These are phyloP conservation scores for Rhynchospora breviuscula DNA, from an alignment of 176 grass and related monocot genomes.

Conservation along the genomic window DNA sequence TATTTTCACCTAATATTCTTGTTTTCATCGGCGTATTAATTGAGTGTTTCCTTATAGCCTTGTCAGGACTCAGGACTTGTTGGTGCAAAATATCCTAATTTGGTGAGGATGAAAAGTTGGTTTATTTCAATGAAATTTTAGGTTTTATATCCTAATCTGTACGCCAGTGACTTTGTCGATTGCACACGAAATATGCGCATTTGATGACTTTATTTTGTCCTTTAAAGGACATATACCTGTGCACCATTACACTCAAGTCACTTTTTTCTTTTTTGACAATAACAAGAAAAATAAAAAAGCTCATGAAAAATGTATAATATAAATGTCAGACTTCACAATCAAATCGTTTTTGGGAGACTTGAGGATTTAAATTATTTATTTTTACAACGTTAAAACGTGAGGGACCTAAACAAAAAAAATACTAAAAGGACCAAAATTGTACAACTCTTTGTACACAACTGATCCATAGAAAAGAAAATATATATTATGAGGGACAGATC, in stretches of 20 bases:
- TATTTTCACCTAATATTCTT: not conserved
- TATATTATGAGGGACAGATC: not conserved
- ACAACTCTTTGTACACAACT: not conserved
- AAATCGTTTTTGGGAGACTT: not conserved
- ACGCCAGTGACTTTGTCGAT: not conserved
- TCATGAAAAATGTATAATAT: not conserved
- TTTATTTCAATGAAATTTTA: not conserved
- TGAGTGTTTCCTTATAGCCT: not conserved
- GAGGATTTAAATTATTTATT: not conserved
- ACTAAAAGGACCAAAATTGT: not conserved
- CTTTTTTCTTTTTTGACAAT: not conserved
- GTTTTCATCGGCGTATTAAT: not conserved
- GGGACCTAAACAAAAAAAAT: not conserved
- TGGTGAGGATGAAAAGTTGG: not conserved
- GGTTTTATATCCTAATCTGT: constrained; percentile 5
- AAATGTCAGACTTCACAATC: not conserved
- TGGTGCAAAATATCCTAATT: not conserved
- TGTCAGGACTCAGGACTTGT: not conserved
- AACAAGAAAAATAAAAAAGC: not conserved
- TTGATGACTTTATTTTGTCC: not conserved
- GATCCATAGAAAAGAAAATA: not conserved
- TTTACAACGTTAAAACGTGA: not conserved
- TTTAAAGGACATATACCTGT: not conserved
- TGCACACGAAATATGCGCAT: not conserved
- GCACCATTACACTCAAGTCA: not conserved